Percentiles rank a stretch among this genome's conserved stretches.
phyloP scores from a whole-genome alignment of 495 filamentous ascomycete species.

The Diplogelasinospora grovesii region DNA sequence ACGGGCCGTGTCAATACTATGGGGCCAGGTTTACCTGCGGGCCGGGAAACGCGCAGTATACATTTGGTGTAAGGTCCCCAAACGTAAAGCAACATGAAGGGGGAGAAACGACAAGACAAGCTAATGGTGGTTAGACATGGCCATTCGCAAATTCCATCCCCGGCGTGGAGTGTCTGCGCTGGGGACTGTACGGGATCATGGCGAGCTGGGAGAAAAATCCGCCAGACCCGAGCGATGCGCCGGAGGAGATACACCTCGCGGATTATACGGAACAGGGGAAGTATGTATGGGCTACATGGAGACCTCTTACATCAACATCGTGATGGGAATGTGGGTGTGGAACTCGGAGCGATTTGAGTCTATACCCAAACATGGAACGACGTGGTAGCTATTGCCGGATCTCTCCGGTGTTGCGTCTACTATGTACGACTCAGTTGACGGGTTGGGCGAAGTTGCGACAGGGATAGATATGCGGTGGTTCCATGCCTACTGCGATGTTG shows the following conservation, averaged over 20 bases:
- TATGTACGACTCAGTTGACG: too few relatives aligned
- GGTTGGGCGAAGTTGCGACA: too few relatives aligned
- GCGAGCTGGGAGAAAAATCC: slow-evolving; percentile 7
- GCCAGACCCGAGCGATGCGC: slow-evolving; percentile 3
- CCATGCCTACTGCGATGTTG: too few relatives aligned
- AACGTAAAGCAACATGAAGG: neutral
- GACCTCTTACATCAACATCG: too few relatives aligned
- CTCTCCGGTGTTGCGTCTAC: too few relatives aligned
- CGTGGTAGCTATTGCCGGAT: too few relatives aligned
- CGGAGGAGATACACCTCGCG: slow-evolving; percentile 9
- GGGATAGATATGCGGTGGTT: too few relatives aligned
- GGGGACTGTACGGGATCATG: slow-evolving; percentile 21
- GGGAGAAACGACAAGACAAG: neutral
- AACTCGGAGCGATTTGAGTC: too few relatives aligned
- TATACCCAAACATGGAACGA: too few relatives aligned
- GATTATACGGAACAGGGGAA: slow-evolving; percentile 13
- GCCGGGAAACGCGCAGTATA: neutral
- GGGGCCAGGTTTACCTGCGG: slow-evolving; percentile 12
- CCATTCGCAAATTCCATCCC: slow-evolving; percentile 18
- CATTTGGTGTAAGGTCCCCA: slow-evolving; percentile 17
- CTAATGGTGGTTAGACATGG: slow-evolving; percentile 12
- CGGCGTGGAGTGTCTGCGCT: slow-evolving; percentile 10
- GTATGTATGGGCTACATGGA: slow-evolving; percentile 22
- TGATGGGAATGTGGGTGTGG: too few relatives aligned
- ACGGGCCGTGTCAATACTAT: slow-evolving; percentile 11